Evolutionary conservation across 1,284 basidiomycete genomes (phyloP).

Genomic region (Pholiota adiposa): DNA sequence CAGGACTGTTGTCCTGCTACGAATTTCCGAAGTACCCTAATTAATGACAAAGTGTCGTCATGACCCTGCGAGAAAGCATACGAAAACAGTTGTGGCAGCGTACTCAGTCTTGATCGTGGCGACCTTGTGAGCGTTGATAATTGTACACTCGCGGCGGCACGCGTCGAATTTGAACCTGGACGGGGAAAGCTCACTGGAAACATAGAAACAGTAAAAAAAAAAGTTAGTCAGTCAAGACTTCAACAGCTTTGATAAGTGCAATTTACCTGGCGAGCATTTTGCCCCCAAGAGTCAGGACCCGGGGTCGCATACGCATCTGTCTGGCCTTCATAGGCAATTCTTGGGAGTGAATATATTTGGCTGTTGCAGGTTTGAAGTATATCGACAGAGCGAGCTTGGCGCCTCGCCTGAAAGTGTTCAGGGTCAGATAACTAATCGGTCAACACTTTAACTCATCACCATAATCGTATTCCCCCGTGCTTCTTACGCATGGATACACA

Average conservation of each 20-base stretch:
- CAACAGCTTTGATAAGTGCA: background rate
- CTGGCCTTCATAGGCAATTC: conserved; percentile 72
- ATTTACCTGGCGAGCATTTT: conserved; percentile 48
- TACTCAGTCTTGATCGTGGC: conserved; percentile 69
- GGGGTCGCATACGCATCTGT: conserved; percentile 71
- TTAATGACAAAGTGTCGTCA: background rate
- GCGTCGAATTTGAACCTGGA: conserved; percentile 35
- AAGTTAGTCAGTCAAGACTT: background rate
- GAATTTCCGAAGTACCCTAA: conserved; percentile 64
- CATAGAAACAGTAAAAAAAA: conserved; percentile 29
- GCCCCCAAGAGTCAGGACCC: conserved; percentile 54
- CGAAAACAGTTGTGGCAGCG: background rate
- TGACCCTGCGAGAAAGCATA: background rate
- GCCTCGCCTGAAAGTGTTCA: conserved; percentile 56
- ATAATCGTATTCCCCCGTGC: no score
- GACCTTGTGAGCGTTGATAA: conserved; percentile 65
- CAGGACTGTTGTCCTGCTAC: conserved; percentile 63
- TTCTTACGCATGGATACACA: conserved; percentile 12
- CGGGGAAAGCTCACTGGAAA: conserved; percentile 58
- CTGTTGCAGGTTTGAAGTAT: conserved; percentile 53
- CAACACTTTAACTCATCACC: background rate
- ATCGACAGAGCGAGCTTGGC: conserved; percentile 64
- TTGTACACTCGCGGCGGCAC: conserved; percentile 63
- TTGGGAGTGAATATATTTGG: conserved; percentile 62
- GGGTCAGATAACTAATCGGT: conserved; percentile 51